Conservation (phyloP, 345 rosid species). For the Brassica juncea region DNA sequence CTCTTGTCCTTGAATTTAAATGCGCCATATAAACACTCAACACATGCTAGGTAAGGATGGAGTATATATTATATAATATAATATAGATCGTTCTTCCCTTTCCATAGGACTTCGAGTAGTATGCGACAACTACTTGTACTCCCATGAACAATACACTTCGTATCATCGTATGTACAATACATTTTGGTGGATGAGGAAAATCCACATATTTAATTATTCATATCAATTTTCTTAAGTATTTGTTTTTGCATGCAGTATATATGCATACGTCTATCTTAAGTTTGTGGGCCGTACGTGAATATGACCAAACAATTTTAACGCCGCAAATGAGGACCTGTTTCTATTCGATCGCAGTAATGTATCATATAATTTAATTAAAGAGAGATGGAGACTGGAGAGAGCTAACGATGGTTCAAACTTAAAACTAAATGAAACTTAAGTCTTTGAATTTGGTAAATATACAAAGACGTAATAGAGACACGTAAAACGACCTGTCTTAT, state of each 20-base stretch:
- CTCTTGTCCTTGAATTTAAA: not conserved
- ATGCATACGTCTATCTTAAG: slow-evolving; percentile 12
- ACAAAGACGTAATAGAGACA: slow-evolving; percentile 13
- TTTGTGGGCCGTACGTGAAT: slow-evolving; percentile 32
- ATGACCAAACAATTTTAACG: slow-evolving; percentile 30
- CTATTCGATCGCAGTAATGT: not conserved
- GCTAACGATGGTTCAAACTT: slow-evolving; percentile 12
- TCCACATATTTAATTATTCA: slow-evolving; percentile 14
- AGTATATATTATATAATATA: too few species aligned
- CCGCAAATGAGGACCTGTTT: slow-evolving; percentile 35
- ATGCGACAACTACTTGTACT: slow-evolving; percentile 7
- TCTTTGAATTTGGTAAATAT: too few species aligned
- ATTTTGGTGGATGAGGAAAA: slow-evolving; percentile 5
- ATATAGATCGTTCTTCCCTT: not conserved
- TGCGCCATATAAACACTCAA: not conserved
- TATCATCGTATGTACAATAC: not conserved
- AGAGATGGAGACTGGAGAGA: too few species aligned
- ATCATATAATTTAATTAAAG: not conserved
- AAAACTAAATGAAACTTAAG: not conserved
- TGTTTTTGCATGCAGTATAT: not conserved
- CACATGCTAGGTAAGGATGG: not conserved
- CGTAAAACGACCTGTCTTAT: slow-evolving; percentile 15
- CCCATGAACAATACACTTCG: slow-evolving; percentile 2
- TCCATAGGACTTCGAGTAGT: slow-evolving; percentile 21
- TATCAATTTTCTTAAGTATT: not conserved